Conservation (phyloP, 1,284 basidiomycete genomes). For the Cryptococcus neoformans region DNA sequence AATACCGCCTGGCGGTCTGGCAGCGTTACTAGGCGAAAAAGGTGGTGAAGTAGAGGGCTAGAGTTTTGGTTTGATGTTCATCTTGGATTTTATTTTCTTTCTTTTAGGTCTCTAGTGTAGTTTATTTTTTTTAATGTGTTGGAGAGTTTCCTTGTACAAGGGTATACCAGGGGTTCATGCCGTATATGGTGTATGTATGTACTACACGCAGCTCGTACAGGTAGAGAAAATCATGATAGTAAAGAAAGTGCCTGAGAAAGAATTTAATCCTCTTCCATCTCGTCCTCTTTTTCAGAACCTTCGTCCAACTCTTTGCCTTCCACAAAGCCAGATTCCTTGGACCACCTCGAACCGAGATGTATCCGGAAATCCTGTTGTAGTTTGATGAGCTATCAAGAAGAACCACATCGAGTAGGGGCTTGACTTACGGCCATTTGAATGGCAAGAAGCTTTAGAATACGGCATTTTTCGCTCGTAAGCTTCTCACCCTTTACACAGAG, state of each 20-base stretch:
- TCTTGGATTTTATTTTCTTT: not conserved
- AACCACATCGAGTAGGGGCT: not conserved
- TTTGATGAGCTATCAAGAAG: not conserved
- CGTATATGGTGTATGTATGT: constrained; percentile 21
- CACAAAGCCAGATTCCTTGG: constrained; percentile 60
- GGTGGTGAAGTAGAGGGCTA: constrained; percentile 2
- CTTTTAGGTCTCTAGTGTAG: too few species aligned
- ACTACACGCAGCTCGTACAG: constrained; percentile 11
- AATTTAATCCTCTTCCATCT: constrained; percentile 38
- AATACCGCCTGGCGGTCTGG: constrained; percentile 37
- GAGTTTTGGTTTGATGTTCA: not conserved
- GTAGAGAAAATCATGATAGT: not conserved
- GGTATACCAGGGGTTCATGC: constrained; percentile 13
- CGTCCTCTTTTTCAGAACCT: constrained; percentile 22
- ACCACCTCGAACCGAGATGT: constrained; percentile 69
- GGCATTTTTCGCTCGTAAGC: constrained; percentile 78
- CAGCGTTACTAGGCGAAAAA: constrained; percentile 24
- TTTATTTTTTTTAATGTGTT: not conserved
- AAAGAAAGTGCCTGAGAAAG: not conserved
- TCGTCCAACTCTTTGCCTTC: constrained; percentile 58
- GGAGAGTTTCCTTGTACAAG: constrained; percentile 1
- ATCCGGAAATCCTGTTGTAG: constrained; percentile 60
- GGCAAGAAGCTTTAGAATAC: constrained; percentile 82
- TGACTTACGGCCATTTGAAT: constrained; percentile 68
- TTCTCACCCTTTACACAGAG: constrained; percentile 80